A percentile compares a stretch with the other conserved stretches of the same genome.
These are phyloP conservation scores for Laburnicola sp. DNA, from an alignment of 2,329 filamentous ascomycete genomes.

Conservation along the genomic window DNA sequence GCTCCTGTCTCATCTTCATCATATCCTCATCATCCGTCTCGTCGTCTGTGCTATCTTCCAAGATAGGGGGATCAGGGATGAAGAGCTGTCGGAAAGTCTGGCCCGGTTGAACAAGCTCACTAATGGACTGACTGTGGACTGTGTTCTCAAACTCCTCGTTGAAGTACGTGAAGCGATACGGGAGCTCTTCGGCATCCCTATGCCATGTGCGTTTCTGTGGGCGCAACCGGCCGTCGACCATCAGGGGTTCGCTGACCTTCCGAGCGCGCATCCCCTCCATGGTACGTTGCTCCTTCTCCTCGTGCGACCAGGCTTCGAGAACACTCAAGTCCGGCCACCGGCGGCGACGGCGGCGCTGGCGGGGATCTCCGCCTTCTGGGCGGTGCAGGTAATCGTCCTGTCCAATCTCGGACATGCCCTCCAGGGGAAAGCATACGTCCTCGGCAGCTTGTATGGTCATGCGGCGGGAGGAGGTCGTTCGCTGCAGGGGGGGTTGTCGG, in stretches of 20 bases:
- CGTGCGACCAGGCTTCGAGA: constrained; percentile 84
- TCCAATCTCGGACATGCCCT: constrained; percentile 75
- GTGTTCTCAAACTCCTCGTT: constrained; percentile 96
- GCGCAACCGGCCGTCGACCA: constrained; percentile 85
- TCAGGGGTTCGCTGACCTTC: constrained; percentile 89
- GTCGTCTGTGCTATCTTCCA: constrained; percentile 68
- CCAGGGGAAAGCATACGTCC: constrained; percentile 89
- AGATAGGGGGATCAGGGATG: constrained; percentile 72
- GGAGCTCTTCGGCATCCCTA: constrained; percentile 82
- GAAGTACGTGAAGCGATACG: constrained; percentile 97
- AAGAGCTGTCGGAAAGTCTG: constrained; percentile 86
- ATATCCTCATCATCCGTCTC: constrained; percentile 61
- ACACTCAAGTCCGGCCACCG: constrained; percentile 86
- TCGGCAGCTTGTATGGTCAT: constrained; percentile 67
- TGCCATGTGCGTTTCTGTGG: constrained; percentile 81
- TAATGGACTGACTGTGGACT: constrained; percentile 94
- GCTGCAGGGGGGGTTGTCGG: constrained; percentile 28
- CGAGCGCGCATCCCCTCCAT: constrained; percentile 79
- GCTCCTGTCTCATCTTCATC: constrained; percentile 12
- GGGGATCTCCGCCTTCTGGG: constrained; percentile 49
- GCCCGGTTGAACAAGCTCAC: constrained; percentile 84
- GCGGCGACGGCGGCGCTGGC: constrained; percentile 53
- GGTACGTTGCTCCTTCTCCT: constrained; percentile 85
- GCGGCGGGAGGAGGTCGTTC: constrained; percentile 34
- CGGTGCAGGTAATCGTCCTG: constrained; percentile 69